Evolutionary conservation across 345 rosid species (phyloP), one percentile per base, ranked within the genome.

Genomic region (Rhizophora apiculata): DNA sequence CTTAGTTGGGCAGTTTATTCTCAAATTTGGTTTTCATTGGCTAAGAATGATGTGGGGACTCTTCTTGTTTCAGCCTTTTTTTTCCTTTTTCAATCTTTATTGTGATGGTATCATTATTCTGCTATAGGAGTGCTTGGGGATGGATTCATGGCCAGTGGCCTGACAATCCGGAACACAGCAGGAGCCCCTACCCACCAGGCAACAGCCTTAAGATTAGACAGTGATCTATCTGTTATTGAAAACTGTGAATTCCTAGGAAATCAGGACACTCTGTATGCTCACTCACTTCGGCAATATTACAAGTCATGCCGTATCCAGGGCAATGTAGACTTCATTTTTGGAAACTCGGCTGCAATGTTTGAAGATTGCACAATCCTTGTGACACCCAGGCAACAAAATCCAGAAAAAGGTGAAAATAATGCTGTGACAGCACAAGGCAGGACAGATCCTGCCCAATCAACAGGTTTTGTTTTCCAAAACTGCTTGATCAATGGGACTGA

Each of bases 241-340:
- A 82, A 92, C 71, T 92, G 99, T 60, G 97, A 90, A 80, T 90
- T 95, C 76, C 46, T 92, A 3, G 97, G 99, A 63, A 84, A 90
- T 68, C 99, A 95, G 70, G 99, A 95, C 82, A 95, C 99, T 0
- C 83, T 95, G 4, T 95, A 92, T 9, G 89, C 90, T 0, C 92
- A 95, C 65, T 72, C 92, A 0, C 97, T 95, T 37, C 96, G 96
- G n/a, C 97, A 95, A 62, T 87, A 77, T 77, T 92, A 90, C 83
- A 92, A 80, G 68, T 85, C 82, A 2, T 92, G 98, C 46, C 89
- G 81, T 37, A 92, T 95, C 26, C 84, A 84, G 74, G 99, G 99
- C 67, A 95, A 88, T 21, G 93, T 95, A 22, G 98, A 95, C 78
- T 95, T 91, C 89, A 88, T 95, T 32, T 95, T 95, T 16, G 98